Base-by-base conservation (phyloP, 176 grass and related monocot genomes). In the Oryza brachyantha region DNA sequence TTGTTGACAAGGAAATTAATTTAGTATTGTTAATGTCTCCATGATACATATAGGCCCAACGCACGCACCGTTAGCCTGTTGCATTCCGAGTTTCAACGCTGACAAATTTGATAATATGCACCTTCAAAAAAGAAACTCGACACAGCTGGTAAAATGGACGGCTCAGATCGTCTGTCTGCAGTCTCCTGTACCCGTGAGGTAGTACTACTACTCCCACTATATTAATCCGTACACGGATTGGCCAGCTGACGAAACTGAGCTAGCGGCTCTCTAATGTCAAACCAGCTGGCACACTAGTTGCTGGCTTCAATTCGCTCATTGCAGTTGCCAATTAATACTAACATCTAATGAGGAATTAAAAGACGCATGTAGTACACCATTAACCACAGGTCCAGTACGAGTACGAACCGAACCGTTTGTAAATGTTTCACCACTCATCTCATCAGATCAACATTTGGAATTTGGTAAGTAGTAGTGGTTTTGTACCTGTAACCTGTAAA, bases 241-340 rank as follows among this genome's bases (percentile, higher is more conserved):
- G 70, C 37, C 24, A 79, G 52, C 62, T 69, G 52, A 79, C 76
- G 32, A n/a, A 88, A 79, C 75, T 54, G 75, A 65, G 35, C 58
- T 26, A 45, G 58, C 59, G 68, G 68, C 24, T 36, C 71, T 80
- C 82, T 34, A 55, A 58, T 85, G 87, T 85, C 82, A 72, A 89
- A 81, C 77, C 87, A 85, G 82, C 82, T 89, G 72, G 82, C 72
- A 35, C 48, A 74, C 67, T 83, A 29, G 59, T 48, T 73, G 80
- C 74, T 68, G 74, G 61, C 37, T 73, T 87, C 68, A 83, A 39
- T 67, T 78, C 24, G 6, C 61, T 43, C 63, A 52, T 62, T n/a
- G n/a, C n/a, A 25, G 73, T 70, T 10, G 26, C 26, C 13, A 43
- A 65, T 34, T 58, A 76, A 43, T 55, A 32, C n/a, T n/a, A 77